Evolutionary conservation across 225 moss, liverwort and hornwort genomes (phyloP), one percentile per base, ranked within the genome.

Genomic region (Marchantia paleacea): DNA sequence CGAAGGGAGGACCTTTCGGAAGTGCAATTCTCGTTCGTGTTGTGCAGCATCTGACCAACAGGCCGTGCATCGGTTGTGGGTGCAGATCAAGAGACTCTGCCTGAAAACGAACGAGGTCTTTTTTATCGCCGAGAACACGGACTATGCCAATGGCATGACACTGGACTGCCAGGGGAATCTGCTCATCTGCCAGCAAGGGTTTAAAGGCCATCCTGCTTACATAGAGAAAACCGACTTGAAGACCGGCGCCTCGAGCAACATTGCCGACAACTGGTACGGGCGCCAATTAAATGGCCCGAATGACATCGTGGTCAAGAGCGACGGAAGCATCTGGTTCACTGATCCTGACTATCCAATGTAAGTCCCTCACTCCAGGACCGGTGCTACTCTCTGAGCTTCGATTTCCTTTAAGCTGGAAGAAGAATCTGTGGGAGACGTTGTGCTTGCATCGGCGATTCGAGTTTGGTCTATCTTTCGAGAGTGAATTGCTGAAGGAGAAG

Each of bases 191-290:
- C 88, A 91, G 73, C 93, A 93, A 85, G 91, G 90, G 16, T 78
- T 79, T 73, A 82, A 84, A 10, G 55, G 62, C 1, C 78, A 71
- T 79, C 90, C 93, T 7, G 91, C 86, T 3, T 90, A 89, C 82
- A 92, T 93, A n/a, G 86, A 89, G 55, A 85, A 88, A 12, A 86
- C 90, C 52, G 82, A 93, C 47, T 20, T 91, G 70, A 89, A 79
- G 67, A 89, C 89, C 0, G 67, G 82, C n/a, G 80, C 84, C 18
- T 75, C 85, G 16, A 84, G 77, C 24, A 74, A 87, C 47, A 84
- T 93, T 76, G 91, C 91, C 13, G 91, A 93, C 79, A 91, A 93
- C 51, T 93, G 93, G 93, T 93, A 88, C 55, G 88, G 91, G 8
- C 88, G 81, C 18, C 88, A 82, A 0, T 88, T 91, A 69, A 93